Conservation (phyloP, 2,329 filamentous ascomycete genomes). For the Colletotrichum liriopes region DNA sequence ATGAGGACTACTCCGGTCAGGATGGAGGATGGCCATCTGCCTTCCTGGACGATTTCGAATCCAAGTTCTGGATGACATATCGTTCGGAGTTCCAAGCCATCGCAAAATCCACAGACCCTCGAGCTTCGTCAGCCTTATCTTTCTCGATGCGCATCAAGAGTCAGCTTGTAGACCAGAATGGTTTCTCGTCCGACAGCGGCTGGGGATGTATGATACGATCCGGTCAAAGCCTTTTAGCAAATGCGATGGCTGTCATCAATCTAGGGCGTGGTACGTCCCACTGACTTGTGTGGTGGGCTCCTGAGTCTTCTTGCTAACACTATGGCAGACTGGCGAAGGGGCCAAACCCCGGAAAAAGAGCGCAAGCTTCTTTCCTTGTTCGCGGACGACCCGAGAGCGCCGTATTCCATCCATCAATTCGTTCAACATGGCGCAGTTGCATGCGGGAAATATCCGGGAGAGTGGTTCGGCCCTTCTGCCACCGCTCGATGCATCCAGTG, state of each 20-base stretch:
- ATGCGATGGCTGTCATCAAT: conserved; percentile 80
- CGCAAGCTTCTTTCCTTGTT: conserved; percentile 83
- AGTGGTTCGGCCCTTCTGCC: conserved; percentile 99
- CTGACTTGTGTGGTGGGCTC: neutral
- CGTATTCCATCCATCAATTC: conserved; percentile 96
- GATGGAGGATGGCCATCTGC: conserved; percentile 82
- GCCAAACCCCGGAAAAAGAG: conserved; percentile 72
- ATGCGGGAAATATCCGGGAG: conserved; percentile 94
- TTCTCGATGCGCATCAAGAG: conserved; percentile 88
- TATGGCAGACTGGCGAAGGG: conserved; percentile 80
- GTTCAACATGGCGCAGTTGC: conserved; percentile 88
- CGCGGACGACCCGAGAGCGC: conserved; percentile 87
- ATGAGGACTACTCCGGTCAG: conserved; percentile 55
- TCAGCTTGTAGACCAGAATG: conserved; percentile 82
- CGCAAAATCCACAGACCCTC: conserved; percentile 81
- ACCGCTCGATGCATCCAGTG: conserved; percentile 95
- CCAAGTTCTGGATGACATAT: conserved; percentile 96
- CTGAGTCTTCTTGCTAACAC: conserved; percentile 39
- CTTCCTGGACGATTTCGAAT: conserved; percentile 95
- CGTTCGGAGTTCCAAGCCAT: conserved; percentile 89
- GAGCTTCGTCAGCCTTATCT: conserved; percentile 80
- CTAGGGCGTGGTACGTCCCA: conserved; percentile 80
- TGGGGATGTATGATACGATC: conserved; percentile 99
- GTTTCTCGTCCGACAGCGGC: conserved; percentile 93
- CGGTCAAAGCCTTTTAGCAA: conserved; percentile 93